Base-by-base conservation (phyloP, 352 stramenopile species). In the Phytophthora melonis region DNA sequence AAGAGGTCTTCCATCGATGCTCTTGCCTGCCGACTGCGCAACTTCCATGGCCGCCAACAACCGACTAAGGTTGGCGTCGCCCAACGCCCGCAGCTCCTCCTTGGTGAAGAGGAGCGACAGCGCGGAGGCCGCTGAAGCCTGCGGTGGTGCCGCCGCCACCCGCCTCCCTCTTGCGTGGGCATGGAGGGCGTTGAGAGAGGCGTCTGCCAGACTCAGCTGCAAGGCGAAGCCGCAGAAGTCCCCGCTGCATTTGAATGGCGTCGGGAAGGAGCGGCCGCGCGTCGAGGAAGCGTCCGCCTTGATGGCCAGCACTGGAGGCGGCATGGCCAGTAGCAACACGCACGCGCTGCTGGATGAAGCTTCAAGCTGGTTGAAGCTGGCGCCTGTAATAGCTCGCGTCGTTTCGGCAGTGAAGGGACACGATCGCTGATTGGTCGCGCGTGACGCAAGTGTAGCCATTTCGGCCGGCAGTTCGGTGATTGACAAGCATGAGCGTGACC, bases 191-290 rank as follows among this genome's bases (percentile, higher is more conserved):
- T 34, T 47, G 55, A 56, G 5, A 19, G 41, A 49, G 4, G 49
- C 32, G 19, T 55, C 63, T 23, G 45, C 55, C 61, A 68, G 76
- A 39, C 74, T 66, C 53, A 86, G 67, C 45, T 83, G 71, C 32
- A 92, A 19, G 14, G 78, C 65, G 43, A 92, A 88, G 54, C 78
- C 75, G 68, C 87, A 94, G 58, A 94, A 94, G 60, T 94, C 87
- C 16, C 88, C 87, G 30, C 77, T 88, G 78, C 89, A 94, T 65
- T 92, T 90, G 79, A 93, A 95, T 3, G 84, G 87, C 34, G 83
- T 92, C 19, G 82, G 82, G 72, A 90, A 93, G 11, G 68, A 82
- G 21, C 60, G 63, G 16, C 41, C 56, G 59, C 66, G 60, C 3
- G 63, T 68, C 10, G 61, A 58, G 7, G 62, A 55, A 36, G 43